A percentile compares a stretch with the other conserved stretches of the same genome.
phyloP scores from a whole-genome alignment of 202 grass and related monocot genomes.

The Panicum hallii region DNA sequence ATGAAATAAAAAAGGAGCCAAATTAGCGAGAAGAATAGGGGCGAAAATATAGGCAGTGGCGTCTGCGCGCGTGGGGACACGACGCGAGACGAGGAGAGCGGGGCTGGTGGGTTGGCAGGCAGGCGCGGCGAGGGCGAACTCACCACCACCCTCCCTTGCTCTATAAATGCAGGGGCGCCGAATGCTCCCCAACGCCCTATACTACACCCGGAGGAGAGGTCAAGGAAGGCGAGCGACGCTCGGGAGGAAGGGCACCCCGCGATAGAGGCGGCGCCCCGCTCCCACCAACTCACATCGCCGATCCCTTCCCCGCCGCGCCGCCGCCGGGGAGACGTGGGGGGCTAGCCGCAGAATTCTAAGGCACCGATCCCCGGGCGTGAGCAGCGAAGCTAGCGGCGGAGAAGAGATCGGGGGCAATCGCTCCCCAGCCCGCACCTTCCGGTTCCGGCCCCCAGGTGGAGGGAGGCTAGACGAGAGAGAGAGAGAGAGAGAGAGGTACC shows the following conservation, averaged over 20 bases:
- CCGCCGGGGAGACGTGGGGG: constrained; percentile 14
- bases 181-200: constrained; percentile 34
- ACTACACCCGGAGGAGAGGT: constrained; percentile 45
- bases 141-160: not conserved
- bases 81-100: constrained; percentile 30
- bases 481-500: constrained; percentile 40
- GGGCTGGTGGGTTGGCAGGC: constrained; percentile 36
- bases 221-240: constrained; percentile 36
- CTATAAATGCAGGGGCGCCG: constrained; percentile 56
- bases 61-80: constrained; percentile 36
- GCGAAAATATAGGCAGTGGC: constrained; percentile 36
- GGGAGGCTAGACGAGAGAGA: constrained; percentile 28
- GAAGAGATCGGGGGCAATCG: constrained; percentile 14
- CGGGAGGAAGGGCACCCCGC: constrained; percentile 19
- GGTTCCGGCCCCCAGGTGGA: constrained; percentile 36
- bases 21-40: constrained; percentile 3
- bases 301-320: constrained; percentile 8
- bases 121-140: constrained; percentile 29
- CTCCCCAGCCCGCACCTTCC: not conserved
- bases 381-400: constrained; percentile 6
- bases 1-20: not conserved
- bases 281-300: constrained; percentile 19
- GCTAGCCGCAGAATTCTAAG: not conserved
- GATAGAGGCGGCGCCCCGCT: constrained; percentile 39
- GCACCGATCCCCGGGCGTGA: constrained; percentile 9